Conservation (phyloP, 495 filamentous ascomycete genomes). For the Penicillium canescens region DNA sequence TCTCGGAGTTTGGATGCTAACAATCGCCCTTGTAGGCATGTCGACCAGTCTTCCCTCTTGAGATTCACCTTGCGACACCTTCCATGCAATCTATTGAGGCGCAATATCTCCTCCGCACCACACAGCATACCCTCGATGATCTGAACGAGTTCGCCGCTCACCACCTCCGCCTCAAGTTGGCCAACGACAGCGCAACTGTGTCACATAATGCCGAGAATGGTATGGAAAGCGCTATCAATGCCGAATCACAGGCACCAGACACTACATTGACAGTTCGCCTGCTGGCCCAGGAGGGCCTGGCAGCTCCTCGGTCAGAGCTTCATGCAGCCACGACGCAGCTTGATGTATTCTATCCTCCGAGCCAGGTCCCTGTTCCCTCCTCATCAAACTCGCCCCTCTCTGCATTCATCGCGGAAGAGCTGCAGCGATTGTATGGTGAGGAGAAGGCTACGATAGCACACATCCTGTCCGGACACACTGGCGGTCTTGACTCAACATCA, state of each 20-base stretch:
- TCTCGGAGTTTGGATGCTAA: constrained; percentile 13
- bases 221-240: neutral
- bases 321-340: constrained; percentile 69
- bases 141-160: constrained; percentile 91
- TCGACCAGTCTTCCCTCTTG: constrained; percentile 82
- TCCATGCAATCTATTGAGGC: constrained; percentile 67
- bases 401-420: constrained; percentile 73
- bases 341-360: constrained; percentile 77
- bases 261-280: constrained; percentile 71
- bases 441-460: constrained; percentile 88
- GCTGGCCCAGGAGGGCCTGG: constrained; percentile 56
- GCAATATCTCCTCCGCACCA: constrained; percentile 74
- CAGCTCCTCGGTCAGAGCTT: constrained; percentile 58
- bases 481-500: constrained; percentile 34
- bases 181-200: constrained; percentile 38
- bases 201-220: constrained; percentile 3
- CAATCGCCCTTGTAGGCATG: constrained; percentile 61
- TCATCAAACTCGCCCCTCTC: constrained; percentile 75
- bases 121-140: constrained; percentile 88
- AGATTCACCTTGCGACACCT: constrained; percentile 74
- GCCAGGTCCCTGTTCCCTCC: constrained; percentile 66
- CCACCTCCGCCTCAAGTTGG: constrained; percentile 75
- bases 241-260: constrained; percentile 36
- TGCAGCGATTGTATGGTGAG: constrained; percentile 80
- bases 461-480: constrained; percentile 59